Base-by-base conservation (phyloP, 2,329 filamentous ascomycete species). In the Lachnellula hyalina region DNA sequence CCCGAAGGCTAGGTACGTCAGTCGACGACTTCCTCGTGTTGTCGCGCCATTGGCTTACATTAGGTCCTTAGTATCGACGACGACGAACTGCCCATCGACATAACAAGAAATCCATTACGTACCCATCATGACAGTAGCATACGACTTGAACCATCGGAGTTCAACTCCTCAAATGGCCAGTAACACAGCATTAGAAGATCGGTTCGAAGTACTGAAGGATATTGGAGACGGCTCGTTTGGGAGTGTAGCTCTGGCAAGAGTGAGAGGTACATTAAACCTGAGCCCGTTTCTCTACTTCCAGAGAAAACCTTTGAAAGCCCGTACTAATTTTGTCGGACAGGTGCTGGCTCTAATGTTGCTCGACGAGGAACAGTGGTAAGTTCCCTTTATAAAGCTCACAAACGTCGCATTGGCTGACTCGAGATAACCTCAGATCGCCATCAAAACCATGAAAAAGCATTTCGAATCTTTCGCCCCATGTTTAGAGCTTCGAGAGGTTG, bases 401-500 rank as follows among this genome's bases (percentile, higher is more conserved):
- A 14, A 47, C 56, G 49, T 38, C 54, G 19, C 47, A 49, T 50
- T 12, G 14, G 48, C 61, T 66, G 38, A 67, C 52, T 19, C 23
- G 21, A 28, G 36, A 2, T 4, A 40, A 54, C 42, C 53, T 63
- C 36, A 97, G 94, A 89, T 99, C 67, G 94, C 94, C 44, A 96
- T 99, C 75, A 99, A 99, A 76, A 97, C 94, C 5, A 99, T 99
- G 94, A 99, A 99, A 81, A 99, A 99, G 82, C 92, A 88, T 0
- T 99, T 97, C 67, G 92, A 97, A 65, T 96, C 90, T 1, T 91
- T 96, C 69, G 77, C 83, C 15, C 88, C 91, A 51, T 99, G 94
- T 71, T 75, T 96, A 61, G 94, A 99, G 73, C 82, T 99, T 52
- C 87, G 94, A 59, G 94, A 99, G 73, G 94, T 99, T 62, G 94